Conservation (phyloP, 106 monocot genomes). For the Apostasia shenzhenica region DNA sequence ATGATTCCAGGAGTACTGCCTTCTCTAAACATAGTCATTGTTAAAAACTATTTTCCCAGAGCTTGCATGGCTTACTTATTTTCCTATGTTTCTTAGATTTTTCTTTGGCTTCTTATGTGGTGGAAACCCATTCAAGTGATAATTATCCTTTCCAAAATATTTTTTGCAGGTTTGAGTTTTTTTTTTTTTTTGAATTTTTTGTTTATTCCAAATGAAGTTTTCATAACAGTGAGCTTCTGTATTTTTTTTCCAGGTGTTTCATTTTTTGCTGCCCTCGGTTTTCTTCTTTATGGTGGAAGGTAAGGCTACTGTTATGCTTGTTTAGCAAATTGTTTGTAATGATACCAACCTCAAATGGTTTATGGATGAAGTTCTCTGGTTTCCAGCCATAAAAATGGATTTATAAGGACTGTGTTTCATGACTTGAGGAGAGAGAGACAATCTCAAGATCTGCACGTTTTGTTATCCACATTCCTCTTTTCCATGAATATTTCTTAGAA, state of each 20-base stretch:
- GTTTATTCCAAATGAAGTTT: neutral
- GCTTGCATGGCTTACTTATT: no score
- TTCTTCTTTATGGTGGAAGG: conserved; percentile 37
- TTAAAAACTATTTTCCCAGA: no score
- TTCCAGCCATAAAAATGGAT: no score
- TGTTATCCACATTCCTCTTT: no score
- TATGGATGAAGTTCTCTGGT: no score
- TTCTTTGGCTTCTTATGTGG: conserved; percentile 29
- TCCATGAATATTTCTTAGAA: no score
- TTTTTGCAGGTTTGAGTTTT: conserved; percentile 23
- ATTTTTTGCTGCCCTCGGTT: conserved; percentile 32
- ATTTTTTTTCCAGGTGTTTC: conserved; percentile 21
- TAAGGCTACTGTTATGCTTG: conserved; percentile 3
- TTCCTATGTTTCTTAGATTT: conserved; percentile 11
- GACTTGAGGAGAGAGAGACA: no score
- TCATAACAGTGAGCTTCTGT: neutral
- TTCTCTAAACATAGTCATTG: no score
- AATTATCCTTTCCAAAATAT: conserved; percentile 23
- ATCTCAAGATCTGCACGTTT: no score
- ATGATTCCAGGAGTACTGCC: no score
- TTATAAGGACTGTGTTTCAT: no score
- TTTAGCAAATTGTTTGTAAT: neutral
- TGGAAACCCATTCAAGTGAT: conserved; percentile 24
- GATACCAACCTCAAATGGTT: no score
- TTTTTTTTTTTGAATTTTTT: neutral